A percentile compares a stretch with the other conserved stretches of the same genome.
These are phyloP conservation scores for Chlorella sp. DNA, from an alignment of 139 green algal genomes.

Conservation along the genomic window DNA sequence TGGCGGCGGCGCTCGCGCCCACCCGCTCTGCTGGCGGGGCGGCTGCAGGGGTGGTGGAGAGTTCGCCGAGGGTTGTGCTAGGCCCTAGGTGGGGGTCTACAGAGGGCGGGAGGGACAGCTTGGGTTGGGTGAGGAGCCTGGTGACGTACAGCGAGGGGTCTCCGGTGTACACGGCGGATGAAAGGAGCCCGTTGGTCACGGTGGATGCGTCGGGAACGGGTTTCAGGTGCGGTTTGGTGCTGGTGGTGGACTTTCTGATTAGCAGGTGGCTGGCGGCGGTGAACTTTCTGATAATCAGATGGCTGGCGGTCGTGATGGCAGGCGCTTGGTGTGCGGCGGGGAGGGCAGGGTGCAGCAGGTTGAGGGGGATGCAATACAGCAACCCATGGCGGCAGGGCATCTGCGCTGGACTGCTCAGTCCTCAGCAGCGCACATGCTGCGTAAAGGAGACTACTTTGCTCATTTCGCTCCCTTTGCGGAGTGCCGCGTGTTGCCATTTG, in stretches of 20 bases:
- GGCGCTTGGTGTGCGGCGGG: neutral
- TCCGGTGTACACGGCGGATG: neutral
- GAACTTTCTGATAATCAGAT: neutral
- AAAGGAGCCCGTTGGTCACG: neutral
- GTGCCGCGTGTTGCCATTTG: neutral
- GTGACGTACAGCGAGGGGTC: slow-evolving; percentile 33
- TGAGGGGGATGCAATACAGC: neutral
- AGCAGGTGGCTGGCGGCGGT: neutral
- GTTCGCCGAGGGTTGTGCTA: neutral
- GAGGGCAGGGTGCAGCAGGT: neutral
- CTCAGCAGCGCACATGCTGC: neutral
- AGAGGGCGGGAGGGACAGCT: slow-evolving; percentile 34
- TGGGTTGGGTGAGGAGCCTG: slow-evolving; percentile 42
- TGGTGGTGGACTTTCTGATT: neutral
- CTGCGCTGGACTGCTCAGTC: neutral
- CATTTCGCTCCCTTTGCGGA: neutral
- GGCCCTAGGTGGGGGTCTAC: slow-evolving; percentile 26
- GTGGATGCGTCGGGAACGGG: neutral
- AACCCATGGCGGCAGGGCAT: neutral
- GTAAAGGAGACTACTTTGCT: neutral
- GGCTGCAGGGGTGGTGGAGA: neutral
- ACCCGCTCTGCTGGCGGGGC: neutral
- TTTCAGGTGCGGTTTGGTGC: neutral
- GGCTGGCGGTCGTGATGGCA: neutral
- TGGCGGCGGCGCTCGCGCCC: neutral